These are phyloP conservation scores for Erodium chrysanthum DNA, from an alignment of 441 rosid species.

Conservation along the genomic window DNA sequence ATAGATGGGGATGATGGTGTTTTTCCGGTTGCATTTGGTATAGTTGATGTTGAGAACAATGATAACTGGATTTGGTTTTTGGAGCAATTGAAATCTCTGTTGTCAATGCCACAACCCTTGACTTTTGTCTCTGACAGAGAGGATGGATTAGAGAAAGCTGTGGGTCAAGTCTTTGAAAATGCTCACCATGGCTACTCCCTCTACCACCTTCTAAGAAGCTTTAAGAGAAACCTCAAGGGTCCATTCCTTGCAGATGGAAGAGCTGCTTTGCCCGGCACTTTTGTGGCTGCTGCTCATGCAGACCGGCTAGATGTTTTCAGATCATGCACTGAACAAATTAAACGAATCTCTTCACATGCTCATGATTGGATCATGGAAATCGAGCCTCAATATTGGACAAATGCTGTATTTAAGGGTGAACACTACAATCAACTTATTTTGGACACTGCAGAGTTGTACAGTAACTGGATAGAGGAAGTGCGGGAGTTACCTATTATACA, in stretches of 20 bases:
- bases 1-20: constrained; percentile 70
- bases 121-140: constrained; percentile 75
- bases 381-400: constrained; percentile 60
- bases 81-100: constrained; percentile 49
- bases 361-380: constrained; percentile 74
- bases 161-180: constrained; percentile 56
- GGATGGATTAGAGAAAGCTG: constrained; percentile 49
- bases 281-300: constrained; percentile 70
- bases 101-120: constrained; percentile 41
- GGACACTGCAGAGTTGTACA: constrained; percentile 49
- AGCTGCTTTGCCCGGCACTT: constrained; percentile 43
- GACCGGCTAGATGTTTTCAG: constrained; percentile 49
- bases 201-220: constrained; percentile 61
- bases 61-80: constrained; percentile 79
- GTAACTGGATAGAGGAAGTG: constrained; percentile 65
- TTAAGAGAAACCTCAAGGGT: constrained; percentile 64
- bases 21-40: constrained; percentile 68
- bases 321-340: constrained; percentile 49
- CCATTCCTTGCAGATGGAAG: constrained; percentile 83
- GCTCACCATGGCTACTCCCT: constrained; percentile 63
- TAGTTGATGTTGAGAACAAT: constrained; percentile 64
- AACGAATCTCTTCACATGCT: constrained; percentile 48
- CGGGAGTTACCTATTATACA: constrained; percentile 53
- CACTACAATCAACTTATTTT: constrained; percentile 47
- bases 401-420: constrained; percentile 64